phyloP scores from a whole-genome alignment of 495 filamentous ascomycete genomes.

The Xylaria curta region DNA sequence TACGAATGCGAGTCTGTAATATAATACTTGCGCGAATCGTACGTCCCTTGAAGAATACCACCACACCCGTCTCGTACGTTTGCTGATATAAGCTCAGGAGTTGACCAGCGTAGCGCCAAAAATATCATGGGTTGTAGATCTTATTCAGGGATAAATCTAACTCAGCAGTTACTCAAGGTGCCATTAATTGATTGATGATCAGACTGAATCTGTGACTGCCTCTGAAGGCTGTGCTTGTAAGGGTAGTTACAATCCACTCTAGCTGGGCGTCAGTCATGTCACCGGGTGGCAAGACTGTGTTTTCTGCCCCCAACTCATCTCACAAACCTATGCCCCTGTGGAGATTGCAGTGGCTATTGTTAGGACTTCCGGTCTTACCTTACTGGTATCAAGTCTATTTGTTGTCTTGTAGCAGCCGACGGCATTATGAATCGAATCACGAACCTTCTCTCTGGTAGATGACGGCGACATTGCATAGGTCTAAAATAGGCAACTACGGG shows the following conservation, averaged over 20 bases:
- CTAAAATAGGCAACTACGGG: not conserved
- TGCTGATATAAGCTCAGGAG: conserved; percentile 20
- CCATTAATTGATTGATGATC: not conserved
- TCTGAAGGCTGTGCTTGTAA: conserved; percentile 16
- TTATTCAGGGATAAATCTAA: not conserved
- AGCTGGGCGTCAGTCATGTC: not conserved
- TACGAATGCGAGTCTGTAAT: not conserved
- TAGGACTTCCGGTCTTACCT: not conserved
- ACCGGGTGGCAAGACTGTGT: not conserved
- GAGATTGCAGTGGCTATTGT: not conserved
- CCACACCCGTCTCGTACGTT: not conserved
- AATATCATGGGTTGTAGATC: not conserved
- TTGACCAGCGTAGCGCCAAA: not conserved
- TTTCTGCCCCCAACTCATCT: conserved; percentile 5
- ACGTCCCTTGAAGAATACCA: not conserved
- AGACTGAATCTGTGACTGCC: not conserved
- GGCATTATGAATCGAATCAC: not conserved
- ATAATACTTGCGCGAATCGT: not conserved
- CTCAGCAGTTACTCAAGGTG: not conserved
- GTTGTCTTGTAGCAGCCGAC: not conserved
- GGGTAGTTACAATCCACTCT: not conserved
- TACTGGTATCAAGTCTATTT: not conserved
- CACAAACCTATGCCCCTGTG: conserved; percentile 2
- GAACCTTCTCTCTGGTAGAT: not conserved
- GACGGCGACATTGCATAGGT: not conserved